Base-by-base conservation (phyloP, 371 early-diverging fungal genomes). In the Mucor racemosus region DNA sequence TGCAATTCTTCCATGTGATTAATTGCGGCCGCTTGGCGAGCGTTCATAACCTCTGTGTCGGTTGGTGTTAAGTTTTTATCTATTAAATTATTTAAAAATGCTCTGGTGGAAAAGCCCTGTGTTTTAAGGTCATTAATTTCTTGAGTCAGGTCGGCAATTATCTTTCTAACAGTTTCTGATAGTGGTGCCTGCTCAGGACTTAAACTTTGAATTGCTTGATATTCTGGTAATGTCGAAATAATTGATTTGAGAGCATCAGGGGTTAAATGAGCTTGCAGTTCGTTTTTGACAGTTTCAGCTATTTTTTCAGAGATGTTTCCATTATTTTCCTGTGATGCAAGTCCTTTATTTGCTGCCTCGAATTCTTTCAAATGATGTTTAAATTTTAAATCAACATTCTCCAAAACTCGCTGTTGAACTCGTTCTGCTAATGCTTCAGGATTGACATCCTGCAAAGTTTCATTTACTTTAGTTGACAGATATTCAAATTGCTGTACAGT, bases 1-100 rank as follows among this genome's bases (percentile, higher is more conserved):
- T 67, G 62, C 26, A 71, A 55, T 14, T 66, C 57, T 33, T 66
- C 64, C 15, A 71, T 60, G 26, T 59, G 67, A 13, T 64, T 48
- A 2, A 67, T 14, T 8, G 63, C 59, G 11, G 55, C 63, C 17
- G 38, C 7, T 2, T 36, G 14, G 36, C 44, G 41, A 19, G 44
- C 33, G 0, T 40, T 6, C 21, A 13, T 15, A 6, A 26, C 57
- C 2, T 26, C 38, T 5, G 10, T 1, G 0, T 34, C 14, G n/a
- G 13, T 34, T 10, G 21, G 1, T n/a, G 26, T 5, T 3, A 54
- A n/a, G 4, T 36, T 36, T 58, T 58, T 44, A 48, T 34, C 21
- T 54, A 40, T 35, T 4, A 71, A 15, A 1, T 56, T 41, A 31
- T 66, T 64, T 4, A 71, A 48, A 15, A 67, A 55, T 1, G 53